Percentiles rank a stretch among this genome's conserved stretches.
Conservation (phyloP, 2,329 filamentous ascomycete genomes). For the Fusarium pininemorale region DNA sequence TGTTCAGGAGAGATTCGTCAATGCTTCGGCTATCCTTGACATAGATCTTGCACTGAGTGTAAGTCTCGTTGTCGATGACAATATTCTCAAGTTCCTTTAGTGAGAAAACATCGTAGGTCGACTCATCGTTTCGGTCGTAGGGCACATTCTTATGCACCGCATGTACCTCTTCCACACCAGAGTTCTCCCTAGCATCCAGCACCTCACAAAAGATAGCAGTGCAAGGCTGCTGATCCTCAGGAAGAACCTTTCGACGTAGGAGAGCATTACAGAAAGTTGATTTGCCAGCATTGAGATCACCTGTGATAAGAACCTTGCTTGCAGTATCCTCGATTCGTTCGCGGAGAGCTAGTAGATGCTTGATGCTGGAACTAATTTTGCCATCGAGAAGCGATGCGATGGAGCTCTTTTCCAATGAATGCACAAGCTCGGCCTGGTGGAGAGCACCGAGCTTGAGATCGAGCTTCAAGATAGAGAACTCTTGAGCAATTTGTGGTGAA, state of each 20-base stretch:
- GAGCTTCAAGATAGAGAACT: conserved; percentile 94
- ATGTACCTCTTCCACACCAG: conserved; percentile 92
- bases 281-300: conserved; percentile 96
- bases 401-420: conserved; percentile 91
- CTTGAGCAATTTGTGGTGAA: conserved; percentile 90
- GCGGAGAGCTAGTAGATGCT: conserved; percentile 84
- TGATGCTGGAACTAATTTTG: conserved; percentile 92
- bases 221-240: conserved; percentile 97
- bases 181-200: conserved; percentile 89
- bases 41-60: conserved; percentile 96
- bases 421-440: conserved; percentile 89
- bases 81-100: conserved; percentile 85
- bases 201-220: conserved; percentile 99
- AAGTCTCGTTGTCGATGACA: conserved; percentile 86
- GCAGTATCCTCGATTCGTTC: conserved; percentile 97
- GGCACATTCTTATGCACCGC: conserved; percentile 82
- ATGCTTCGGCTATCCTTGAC: conserved; percentile 89
- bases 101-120: conserved; percentile 88
- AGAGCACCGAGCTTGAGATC: conserved; percentile 90
- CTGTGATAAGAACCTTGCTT: conserved; percentile 95
- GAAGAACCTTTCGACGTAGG: conserved; percentile 87
- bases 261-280: conserved; percentile 99
- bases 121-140: conserved; percentile 92
- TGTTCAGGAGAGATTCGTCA: conserved; percentile 94
- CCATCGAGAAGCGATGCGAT: conserved; percentile 91